Conservation (phyloP, 2,329 filamentous ascomycete genomes). For the Emericellopsis atlantica region DNA sequence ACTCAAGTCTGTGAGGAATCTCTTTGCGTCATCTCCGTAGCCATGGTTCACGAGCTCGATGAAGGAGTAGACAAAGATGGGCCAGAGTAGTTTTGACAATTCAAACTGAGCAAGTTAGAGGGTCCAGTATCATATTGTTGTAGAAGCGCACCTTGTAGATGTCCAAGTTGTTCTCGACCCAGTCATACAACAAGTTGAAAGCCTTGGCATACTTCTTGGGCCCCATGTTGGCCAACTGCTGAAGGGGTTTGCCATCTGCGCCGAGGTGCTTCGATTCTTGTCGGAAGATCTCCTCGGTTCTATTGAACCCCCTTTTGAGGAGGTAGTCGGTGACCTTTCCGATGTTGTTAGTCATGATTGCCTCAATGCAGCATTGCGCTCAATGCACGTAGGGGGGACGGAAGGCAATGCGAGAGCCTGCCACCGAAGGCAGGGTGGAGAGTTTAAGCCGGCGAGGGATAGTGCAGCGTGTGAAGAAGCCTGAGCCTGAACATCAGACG, state of each 20-base stretch:
- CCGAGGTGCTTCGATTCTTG: slow-evolving; percentile 81
- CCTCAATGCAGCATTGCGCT: not conserved
- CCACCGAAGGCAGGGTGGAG: no score
- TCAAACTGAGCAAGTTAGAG: slow-evolving; percentile 51
- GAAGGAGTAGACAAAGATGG: slow-evolving; percentile 86
- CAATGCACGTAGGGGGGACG: no score
- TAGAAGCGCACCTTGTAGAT: slow-evolving; percentile 64
- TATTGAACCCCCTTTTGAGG: slow-evolving; percentile 85
- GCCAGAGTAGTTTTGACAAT: slow-evolving; percentile 79
- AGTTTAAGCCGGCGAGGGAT: no score
- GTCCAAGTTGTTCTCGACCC: slow-evolving; percentile 86
- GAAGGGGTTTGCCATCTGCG: slow-evolving; percentile 65
- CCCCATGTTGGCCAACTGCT: slow-evolving; percentile 54
- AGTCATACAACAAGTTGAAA: slow-evolving; percentile 61
- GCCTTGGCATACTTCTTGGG: slow-evolving; percentile 68
- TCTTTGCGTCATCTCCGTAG: slow-evolving; percentile 58
- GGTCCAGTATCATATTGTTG: not conserved
- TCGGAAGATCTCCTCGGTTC: slow-evolving; percentile 84
- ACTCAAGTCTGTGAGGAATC: slow-evolving; percentile 59
- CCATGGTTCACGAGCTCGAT: slow-evolving; percentile 64
- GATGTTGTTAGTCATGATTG: slow-evolving; percentile 1
- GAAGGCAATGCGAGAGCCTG: not conserved
- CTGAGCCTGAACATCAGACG: no score
- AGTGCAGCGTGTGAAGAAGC: no score
- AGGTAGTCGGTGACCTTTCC: slow-evolving; percentile 77